Conservation (phyloP, 352 stramenopile genomes). For the Pythium utonaiense region DNA sequence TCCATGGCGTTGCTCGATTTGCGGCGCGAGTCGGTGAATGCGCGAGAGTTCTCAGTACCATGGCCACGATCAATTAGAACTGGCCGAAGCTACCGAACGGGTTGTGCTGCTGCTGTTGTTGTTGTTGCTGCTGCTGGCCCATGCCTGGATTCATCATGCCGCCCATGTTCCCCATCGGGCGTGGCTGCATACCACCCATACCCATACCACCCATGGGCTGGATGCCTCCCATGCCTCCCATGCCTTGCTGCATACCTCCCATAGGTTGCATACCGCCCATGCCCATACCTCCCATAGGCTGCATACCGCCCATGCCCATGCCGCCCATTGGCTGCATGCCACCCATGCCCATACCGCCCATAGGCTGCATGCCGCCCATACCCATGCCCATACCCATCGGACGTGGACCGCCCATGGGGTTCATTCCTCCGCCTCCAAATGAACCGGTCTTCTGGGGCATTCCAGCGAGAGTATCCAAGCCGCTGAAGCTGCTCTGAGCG, state of each 20-base stretch:
- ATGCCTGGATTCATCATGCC: slow-evolving; percentile 64
- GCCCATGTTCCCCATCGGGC: slow-evolving; percentile 38
- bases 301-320: slow-evolving; percentile 39
- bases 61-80: slow-evolving; percentile 26
- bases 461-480: slow-evolving; percentile 74
- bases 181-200: slow-evolving; percentile 54
- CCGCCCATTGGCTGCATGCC: slow-evolving; percentile 39
- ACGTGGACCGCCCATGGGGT: slow-evolving; percentile 37
- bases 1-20: neutral
- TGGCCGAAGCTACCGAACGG: slow-evolving; percentile 56
- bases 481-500: slow-evolving; percentile 74
- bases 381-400: slow-evolving; percentile 36
- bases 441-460: slow-evolving; percentile 62
- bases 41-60: neutral
- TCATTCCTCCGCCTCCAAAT: slow-evolving; percentile 52
- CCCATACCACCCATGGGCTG: slow-evolving; percentile 36
- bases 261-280: slow-evolving; percentile 50
- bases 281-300: neutral
- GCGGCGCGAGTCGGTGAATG: too few species aligned
- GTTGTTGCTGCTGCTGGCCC: slow-evolving; percentile 45
- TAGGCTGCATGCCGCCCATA: slow-evolving; percentile 33
- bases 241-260: slow-evolving; percentile 24
- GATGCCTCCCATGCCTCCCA: slow-evolving; percentile 39
- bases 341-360: slow-evolving; percentile 32
- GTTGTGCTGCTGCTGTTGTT: slow-evolving; percentile 51